Evolutionary conservation across 1,139 yeast species (phyloP), one percentile per base, ranked within the genome.

Genomic region (Pichia sp.): DNA sequence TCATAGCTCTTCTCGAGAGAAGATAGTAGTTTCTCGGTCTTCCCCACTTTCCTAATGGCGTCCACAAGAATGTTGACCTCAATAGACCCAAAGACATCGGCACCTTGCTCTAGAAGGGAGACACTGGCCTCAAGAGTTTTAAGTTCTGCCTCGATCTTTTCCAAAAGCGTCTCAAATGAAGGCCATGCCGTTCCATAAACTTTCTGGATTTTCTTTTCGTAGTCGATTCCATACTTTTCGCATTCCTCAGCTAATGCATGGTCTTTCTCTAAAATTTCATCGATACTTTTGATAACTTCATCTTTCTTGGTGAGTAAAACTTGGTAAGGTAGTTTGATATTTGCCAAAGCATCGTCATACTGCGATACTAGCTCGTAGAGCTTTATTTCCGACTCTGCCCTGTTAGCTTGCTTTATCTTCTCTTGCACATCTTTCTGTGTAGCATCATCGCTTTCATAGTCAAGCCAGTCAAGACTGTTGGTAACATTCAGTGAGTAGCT

Each of bases 401-500:
- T 15, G 5, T 50, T 44, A 1, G 49, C 32, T 10, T 41, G 30
- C 8, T 29, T 38, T 5, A 69, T 64, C 58, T 65, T 75, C 8
- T 65, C 62, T 2, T 19, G 8, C 15, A 58, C 48, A 7, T 55
- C 56, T 1, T 29, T 29, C 8, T 54, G 19, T 3, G 75, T 60
- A 1, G 89, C 79, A 34, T 73, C 75, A 54, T 82, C 87, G 53
- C 89, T 79, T 26, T 85, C 92, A 61, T 80, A 83, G 54, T 89
- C 96, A 42, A 90, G 73, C 96, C 96, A 89, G 59, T 87, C 95
- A 52, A 87, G 71, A 29, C 77, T 72, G 30, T 82, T 84, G 34
- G 73, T 60, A 1, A 85, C 77, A 3, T 70, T 57, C 0, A 67
- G 66, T 1, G 75, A 61, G 5, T 79, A 73, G 8, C 67, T 66